Base-by-base conservation (phyloP, 306 rosid species). In the Rosa persica region DNA sequence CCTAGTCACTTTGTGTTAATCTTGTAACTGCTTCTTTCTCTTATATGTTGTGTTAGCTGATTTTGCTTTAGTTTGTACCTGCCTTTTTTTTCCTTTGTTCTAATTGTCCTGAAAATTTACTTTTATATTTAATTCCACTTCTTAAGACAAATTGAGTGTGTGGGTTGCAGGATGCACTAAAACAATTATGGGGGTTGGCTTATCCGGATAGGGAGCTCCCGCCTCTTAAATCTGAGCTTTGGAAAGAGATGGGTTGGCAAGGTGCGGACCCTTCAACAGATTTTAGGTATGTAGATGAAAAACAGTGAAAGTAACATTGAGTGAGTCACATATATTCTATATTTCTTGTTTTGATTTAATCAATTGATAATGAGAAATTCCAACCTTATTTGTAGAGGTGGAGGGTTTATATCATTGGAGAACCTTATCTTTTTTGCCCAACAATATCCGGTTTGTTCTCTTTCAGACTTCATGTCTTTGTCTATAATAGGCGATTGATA, bases 231-330 rank as follows among this genome's bases (percentile, higher is more conserved):
- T 91, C 99, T 30, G 97, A 89, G 71, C 96, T 89, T 76, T 95
- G 99, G 98, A 93, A 95, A 88, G 96, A 95, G 81, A 95, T 95
- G 99, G 99, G 99, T 61, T 95, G 99, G 99, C 99, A 95, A 82
- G 99, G 99, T 70, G 76, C 92, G 47, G 99, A 93, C 78, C 99
- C 99, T 55, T 93, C 98, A 46, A 95, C 99, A 58, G 99, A 95
- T 88, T 95, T 95, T 89, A 91, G 99, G 99, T 91, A 76, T 66
- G 89, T 67, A 57, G 51, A 61, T 62, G 8, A 85, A 73, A 66
- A 42, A 27, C 2, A 58, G 25, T 20, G 43, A 36, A 16, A n/a
- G 69, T 10, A 51, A 69, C 3, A 38, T 16, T 52, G 10, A 5
- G 57, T 46, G 68, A 51, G 38, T 43, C 22, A 3, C 39, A 60